phyloP scores from a whole-genome alignment of 2,329 filamentous ascomycete genomes.

The Diaporthe australafricana region DNA sequence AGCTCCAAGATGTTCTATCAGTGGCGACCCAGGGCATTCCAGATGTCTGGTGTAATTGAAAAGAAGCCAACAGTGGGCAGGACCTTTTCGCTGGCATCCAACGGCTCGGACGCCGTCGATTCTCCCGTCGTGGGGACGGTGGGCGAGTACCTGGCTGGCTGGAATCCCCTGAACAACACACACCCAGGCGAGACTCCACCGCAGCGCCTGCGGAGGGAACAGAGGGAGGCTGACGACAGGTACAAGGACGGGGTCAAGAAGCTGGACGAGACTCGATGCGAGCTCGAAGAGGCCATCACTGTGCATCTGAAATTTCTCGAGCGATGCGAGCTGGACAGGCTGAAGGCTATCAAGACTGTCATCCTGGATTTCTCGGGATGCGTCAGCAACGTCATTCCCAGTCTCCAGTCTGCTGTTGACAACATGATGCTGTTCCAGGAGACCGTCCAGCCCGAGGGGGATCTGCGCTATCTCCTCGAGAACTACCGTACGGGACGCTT shows the following conservation, averaged over 20 bases:
- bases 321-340: conserved; percentile 92
- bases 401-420: conserved; percentile 93
- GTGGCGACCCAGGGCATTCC: conserved; percentile 93
- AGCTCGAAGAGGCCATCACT: conserved; percentile 94
- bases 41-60: conserved; percentile 87
- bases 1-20: conserved; percentile 98
- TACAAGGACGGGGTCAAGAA: conserved; percentile 90
- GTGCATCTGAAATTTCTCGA: conserved; percentile 95
- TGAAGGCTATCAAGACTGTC: conserved; percentile 98
- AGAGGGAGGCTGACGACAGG: conserved; percentile 88
- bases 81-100: conserved; percentile 77
- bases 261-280: conserved; percentile 90
- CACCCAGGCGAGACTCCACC: conserved; percentile 94
- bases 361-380: conserved; percentile 97
- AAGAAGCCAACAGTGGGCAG: conserved; percentile 81
- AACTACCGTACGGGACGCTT: conserved; percentile 97
- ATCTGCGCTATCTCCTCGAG: conserved; percentile 93
- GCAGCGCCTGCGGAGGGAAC: conserved; percentile 88
- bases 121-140: conserved; percentile 86
- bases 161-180: conserved; percentile 91
- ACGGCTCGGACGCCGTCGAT: conserved; percentile 68
- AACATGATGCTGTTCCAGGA: conserved; percentile 99
- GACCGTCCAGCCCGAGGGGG: conserved; percentile 92
- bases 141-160: conserved; percentile 88
- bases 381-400: conserved; percentile 97